Evolutionary conservation across 148 eudicot genomes (phyloP), one percentile per base, ranked within the genome.

Genomic region (Vaccinium darrowii): DNA sequence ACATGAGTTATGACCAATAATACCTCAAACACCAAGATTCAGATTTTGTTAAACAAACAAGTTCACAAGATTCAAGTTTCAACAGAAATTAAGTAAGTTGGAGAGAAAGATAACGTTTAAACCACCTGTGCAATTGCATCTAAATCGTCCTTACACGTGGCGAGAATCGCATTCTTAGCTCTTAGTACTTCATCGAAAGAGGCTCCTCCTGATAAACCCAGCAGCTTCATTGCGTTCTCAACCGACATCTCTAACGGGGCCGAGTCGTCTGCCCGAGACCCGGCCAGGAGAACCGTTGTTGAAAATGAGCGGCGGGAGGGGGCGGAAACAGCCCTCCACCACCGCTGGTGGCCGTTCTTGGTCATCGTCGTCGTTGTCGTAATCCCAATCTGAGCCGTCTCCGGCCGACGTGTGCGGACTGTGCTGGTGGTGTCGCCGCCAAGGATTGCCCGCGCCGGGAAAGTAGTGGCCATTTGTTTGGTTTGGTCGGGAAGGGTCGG

Each of bases 221-320:
- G 79, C 51, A 96, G 88, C 89, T 94, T 96, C 87, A 96, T 50
- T 9, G 98, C 98, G 85, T 84, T 94, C 90, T 94, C 98, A 56
- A 91, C 89, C 39, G 98, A 92, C 98, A 96, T 94, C 85, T 90
- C 95, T 82, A 87, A 94, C 80, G 97, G 93, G 74, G 94, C 92
- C 65, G 97, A 94, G 82, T 95, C 98, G 76, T 95, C 97, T 25
- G 98, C 97, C 75, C 94, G 81, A 6, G 95, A 95, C 88, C 94
- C 87, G 52, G 90, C 86, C 50, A 65, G 80, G 33, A 75, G 83
- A 63, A 78, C 49, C 56, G 84, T 57, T 57, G 83, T 57, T 39
- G 79, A 43, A 30, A 79, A 57, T 39, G 80, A 16, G 6, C 88
- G 87, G 83, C 89, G 87, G 85, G 80, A 39, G 19, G 90, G 86